Base-by-base conservation (phyloP, 495 filamentous ascomycete genomes). In the Cercophora samala region DNA sequence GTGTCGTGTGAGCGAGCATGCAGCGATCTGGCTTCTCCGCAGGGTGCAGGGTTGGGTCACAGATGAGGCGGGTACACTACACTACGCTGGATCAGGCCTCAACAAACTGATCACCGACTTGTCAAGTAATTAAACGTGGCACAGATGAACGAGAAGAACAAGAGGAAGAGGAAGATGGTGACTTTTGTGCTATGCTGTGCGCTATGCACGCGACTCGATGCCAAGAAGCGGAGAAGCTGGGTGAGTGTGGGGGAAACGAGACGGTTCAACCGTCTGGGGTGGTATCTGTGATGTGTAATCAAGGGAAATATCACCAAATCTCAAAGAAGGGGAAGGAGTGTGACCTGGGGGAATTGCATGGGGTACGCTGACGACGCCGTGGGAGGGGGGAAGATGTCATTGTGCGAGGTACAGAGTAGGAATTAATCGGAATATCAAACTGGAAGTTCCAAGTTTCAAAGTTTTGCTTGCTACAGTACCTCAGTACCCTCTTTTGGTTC, bases 151-250 rank as follows among this genome's bases (percentile, higher is more conserved):
- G 29, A 32, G 29, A 46, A 46, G 37, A 46, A 46, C 3, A 32
- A 32, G 8, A 32, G 8, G 29, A 46, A 46, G 15, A 17, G 11
- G 1, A 46, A 13, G 6, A 46, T 46, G 37, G 37, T 18, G 37
- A 46, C 37, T 46, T 46, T 46, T 46, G 37, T 46, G 37, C 37
- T 46, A 46, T 46, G 37, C 37, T 46, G 37, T 46, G 37, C 37
- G 37, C 37, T 46, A 21, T 56, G 53, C 53, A 56, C 53, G 53
- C 53, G 53, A 56, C 53, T 56, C 53, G 22, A 1, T 21, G 53
- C 53, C 53, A 56, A 56, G 53, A 56, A 56, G 53, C 53, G 53
- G 53, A 56, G 53, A 56, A 56, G 13, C 53, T 56, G n/a, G n/a
- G 22, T 29, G 4, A 6, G 52, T 56, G 53, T 56, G 53, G 53